These are phyloP conservation scores for Populus hybrid DNA, from an alignment of 441 rosid genomes.

Conservation along the genomic window DNA sequence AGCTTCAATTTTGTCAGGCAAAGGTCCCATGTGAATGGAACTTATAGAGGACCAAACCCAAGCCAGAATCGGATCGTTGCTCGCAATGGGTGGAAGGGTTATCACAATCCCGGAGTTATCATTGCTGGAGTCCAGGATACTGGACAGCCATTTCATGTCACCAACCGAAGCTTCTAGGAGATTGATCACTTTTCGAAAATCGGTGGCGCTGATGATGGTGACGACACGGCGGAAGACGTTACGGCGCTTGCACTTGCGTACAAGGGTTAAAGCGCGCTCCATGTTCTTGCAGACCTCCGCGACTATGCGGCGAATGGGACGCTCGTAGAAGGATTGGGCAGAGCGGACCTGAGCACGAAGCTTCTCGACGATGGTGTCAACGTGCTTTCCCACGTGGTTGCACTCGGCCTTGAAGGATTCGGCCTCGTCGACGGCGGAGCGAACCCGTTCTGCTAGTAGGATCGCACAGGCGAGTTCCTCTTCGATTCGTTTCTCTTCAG, in stretches of 20 bases:
- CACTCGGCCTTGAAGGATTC: constrained; percentile 42
- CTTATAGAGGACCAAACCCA: constrained; percentile 68
- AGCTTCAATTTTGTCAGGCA: constrained; percentile 45
- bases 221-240: constrained; percentile 49
- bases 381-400: constrained; percentile 33
- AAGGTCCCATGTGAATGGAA: constrained; percentile 34
- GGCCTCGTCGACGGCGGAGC: constrained; percentile 41
- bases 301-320: constrained; percentile 43
- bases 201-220: constrained; percentile 46
- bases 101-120: constrained; percentile 19
- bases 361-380: constrained; percentile 37
- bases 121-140: constrained; percentile 34
- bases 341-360: constrained; percentile 49
- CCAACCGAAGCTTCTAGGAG: constrained; percentile 56
- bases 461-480: constrained; percentile 36
- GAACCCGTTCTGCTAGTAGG: constrained; percentile 40
- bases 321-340: constrained; percentile 46
- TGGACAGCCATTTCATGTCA: constrained; percentile 50
- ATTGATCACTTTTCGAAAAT: constrained; percentile 42
- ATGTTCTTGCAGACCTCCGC: constrained; percentile 51
- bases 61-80: constrained; percentile 67
- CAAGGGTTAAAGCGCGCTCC: constrained; percentile 49
- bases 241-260: constrained; percentile 46
- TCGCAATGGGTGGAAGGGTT: constrained; percentile 61
- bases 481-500: constrained; percentile 52